These are phyloP conservation scores for Acrocalymma vagum DNA, from an alignment of 2,329 filamentous ascomycete genomes.

Conservation along the genomic window DNA sequence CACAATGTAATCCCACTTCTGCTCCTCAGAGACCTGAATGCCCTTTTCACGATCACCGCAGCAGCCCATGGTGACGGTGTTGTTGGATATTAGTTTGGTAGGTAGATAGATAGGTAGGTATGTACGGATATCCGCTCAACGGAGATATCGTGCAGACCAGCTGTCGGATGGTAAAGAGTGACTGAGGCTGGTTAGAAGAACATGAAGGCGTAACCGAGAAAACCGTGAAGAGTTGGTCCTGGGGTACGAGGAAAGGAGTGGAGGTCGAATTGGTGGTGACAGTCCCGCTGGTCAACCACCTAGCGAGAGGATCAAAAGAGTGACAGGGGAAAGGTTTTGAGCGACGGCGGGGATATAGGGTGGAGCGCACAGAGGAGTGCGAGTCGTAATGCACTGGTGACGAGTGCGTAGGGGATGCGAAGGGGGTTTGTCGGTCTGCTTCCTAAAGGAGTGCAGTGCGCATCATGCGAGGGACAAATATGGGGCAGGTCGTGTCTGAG, in stretches of 20 bases:
- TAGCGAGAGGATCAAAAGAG: conserved; percentile 34
- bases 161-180: conserved; percentile 45
- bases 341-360: conserved; percentile 21
- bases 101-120: conserved; percentile 20
- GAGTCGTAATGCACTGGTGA: too few species aligned
- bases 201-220: conserved; percentile 29
- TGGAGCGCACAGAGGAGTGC: too few species aligned
- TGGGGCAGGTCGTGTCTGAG: conserved; percentile 43
- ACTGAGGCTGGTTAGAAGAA: conserved; percentile 29
- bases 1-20: conserved; percentile 91
- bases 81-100: conserved; percentile 33
- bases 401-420: conserved; percentile 16
- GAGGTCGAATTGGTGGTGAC: conserved; percentile 38
- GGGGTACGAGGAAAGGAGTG: conserved; percentile 15
- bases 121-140: conserved; percentile 47
- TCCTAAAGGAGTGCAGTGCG: conserved; percentile 32
- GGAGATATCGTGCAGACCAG: conserved; percentile 44
- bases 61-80: conserved; percentile 39
- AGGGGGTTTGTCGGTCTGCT: conserved; percentile 18
- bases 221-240: conserved; percentile 3
- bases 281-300: conserved; percentile 50
- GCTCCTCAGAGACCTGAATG: conserved; percentile 51
- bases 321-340: conserved; percentile 36
- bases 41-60: conserved; percentile 49
- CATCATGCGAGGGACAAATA: conserved; percentile 36